Conservation (phyloP, 2,329 filamentous ascomycete species). For the Sporothrix curviconia region DNA sequence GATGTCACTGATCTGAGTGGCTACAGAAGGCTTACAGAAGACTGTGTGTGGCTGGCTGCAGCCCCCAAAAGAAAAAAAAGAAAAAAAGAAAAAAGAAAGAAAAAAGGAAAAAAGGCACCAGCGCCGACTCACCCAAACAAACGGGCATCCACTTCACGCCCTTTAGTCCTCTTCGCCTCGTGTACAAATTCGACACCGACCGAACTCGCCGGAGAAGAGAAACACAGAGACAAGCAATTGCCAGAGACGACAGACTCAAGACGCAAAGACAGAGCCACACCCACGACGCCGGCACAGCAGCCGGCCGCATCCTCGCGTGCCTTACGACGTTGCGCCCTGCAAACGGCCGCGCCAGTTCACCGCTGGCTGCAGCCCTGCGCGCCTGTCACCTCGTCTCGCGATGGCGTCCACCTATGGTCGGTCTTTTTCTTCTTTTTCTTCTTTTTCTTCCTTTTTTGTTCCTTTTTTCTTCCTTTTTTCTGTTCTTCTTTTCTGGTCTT, state of each 20-base stretch:
- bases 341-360: conserved; percentile 3
- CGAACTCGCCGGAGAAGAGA: no score
- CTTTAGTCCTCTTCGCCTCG: no score
- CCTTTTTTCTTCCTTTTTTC: neutral
- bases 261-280: no score
- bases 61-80: neutral
- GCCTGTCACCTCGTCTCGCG: neutral
- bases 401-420: conserved; percentile 4
- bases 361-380: neutral
- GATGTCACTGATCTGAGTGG: conserved; percentile 14
- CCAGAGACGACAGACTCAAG: no score
- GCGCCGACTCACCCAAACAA: no score
- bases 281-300: no score
- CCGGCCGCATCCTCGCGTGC: no score
- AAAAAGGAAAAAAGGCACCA: no score
- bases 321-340: neutral
- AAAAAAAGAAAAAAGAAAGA: neutral
- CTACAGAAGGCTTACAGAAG: neutral
- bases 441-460: neutral
- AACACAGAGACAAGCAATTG: no score
- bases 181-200: no score
- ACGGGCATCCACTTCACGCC: no score
- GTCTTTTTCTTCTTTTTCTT: neutral
- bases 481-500: no score
- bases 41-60: neutral